phyloP scores from a whole-genome alignment of 495 filamentous ascomycete genomes.

The Entonaema liquescens region DNA sequence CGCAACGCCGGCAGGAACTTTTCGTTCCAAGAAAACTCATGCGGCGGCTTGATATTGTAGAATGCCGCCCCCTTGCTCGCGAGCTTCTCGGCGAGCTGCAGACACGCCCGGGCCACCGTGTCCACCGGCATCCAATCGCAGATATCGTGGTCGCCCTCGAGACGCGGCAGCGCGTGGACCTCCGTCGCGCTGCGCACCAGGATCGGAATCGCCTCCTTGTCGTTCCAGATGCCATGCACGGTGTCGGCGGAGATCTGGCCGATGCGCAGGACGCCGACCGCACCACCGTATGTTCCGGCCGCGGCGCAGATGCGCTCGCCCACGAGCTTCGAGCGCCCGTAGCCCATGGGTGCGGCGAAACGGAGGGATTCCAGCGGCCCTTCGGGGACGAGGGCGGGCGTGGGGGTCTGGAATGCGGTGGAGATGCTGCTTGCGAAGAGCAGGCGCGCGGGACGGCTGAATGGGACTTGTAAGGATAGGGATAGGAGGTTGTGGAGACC shows the following conservation, averaged over 20 bases:
- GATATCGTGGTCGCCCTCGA: conserved; percentile 48
- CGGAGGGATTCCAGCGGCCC: conserved; percentile 50
- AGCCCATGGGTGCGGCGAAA: conserved; percentile 60
- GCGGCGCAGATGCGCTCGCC: conserved; percentile 62
- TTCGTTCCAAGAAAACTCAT: conserved; percentile 56
- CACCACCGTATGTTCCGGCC: conserved; percentile 48
- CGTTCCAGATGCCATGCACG: conserved; percentile 65
- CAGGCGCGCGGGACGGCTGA: conserved; percentile 51
- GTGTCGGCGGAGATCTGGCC: conserved; percentile 67
- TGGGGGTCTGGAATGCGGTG: conserved; percentile 52
- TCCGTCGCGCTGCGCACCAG: conserved; percentile 64
- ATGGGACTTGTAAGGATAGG: conserved; percentile 58
- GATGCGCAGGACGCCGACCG: conserved; percentile 62
- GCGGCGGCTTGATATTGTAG: conserved; percentile 60
- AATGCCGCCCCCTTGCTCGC: conserved; percentile 32
- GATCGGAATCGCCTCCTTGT: conserved; percentile 64
- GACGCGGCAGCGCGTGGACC: conserved; percentile 57
- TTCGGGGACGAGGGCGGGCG: conserved; percentile 52
- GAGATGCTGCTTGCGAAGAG: conserved; percentile 64
- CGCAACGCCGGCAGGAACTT: conserved; percentile 54
- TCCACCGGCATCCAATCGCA: conserved; percentile 69
- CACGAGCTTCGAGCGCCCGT: conserved; percentile 66
- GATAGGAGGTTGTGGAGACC: conserved; percentile 64
- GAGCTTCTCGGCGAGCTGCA: conserved; percentile 56
- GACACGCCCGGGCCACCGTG: conserved; percentile 55